Evolutionary conservation across 352 stramenopile species (phyloP), one percentile per base, ranked within the genome.

Genomic region (Pseudoperonospora humuli): DNA sequence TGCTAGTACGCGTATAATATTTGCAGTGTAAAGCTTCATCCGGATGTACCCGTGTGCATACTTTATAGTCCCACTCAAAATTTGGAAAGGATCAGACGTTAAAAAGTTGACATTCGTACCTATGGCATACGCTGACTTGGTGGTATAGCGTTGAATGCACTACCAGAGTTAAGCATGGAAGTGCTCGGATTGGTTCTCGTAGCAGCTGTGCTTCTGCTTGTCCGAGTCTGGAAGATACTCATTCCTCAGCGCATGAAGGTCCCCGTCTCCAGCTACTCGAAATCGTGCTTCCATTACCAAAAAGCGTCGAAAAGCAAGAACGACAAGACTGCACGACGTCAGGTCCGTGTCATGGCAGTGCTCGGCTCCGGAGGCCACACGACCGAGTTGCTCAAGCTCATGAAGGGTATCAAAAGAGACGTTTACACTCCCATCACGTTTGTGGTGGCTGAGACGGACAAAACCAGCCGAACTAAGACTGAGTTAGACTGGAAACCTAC

Each of bases 351-450:
- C 15, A 86, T 93, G 70, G 78, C 79, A n/a, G 74, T 91, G n/a
- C 47, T 93, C 20, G 81, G 81, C 40, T 93, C 81, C 0, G 81
- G 78, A 25, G 93, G 93, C 21, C 93, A 98, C 63, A 98, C 91
- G 20, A 96, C 91, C 19, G 93, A 98, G 81, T 95, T 98, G 79
- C 68, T 97, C 14, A 88, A 90, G 58, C 74, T 98, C 47, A 82
- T 96, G 37, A 84, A 89, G 63, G 57, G 70, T 13, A 46, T 97
- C 9, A 66, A 91, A 59, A 55, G 67, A 11, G 59, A 83, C 1
- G 25, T 76, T 5, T 97, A 97, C 57, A 62, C 67, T 24, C 85
- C 86, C 0, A 69, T 97, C 18, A 67, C 82, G 1, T 96, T 96
- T 50, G 77, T 97, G 0, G 64, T 97, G 10, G 93, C 91, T 0